phyloP scores from a whole-genome alignment of 257 asterid genomes.

The Solanum stenotomum region DNA sequence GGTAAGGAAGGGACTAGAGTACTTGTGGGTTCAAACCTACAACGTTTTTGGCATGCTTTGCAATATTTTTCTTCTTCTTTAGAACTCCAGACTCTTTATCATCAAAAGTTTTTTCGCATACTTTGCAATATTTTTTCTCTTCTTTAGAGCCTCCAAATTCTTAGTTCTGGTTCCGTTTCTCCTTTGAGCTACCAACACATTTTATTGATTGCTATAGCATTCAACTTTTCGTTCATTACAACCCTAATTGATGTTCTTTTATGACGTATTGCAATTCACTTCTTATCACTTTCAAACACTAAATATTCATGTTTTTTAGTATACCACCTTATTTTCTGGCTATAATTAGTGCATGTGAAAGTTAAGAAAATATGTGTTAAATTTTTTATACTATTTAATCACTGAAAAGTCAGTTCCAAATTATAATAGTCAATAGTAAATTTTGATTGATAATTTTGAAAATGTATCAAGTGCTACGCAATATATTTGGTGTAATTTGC shows the following conservation, averaged over 20 bases:
- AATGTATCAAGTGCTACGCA: not conserved
- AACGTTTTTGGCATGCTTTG: no score
- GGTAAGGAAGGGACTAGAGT: not conserved
- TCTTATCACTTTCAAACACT: not conserved
- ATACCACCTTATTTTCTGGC: not conserved
- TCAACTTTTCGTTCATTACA: not conserved
- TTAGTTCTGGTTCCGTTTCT: no score
- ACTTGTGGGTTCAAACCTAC: no score
- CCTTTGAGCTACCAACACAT: not conserved
- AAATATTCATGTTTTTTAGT: not conserved
- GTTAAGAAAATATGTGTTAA: not conserved
- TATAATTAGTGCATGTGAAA: not conserved
- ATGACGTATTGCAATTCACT: not conserved
- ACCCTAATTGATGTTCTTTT: not conserved
- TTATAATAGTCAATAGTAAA: not conserved
- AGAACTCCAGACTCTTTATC: no score
- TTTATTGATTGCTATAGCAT: not conserved
- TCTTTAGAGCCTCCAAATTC: no score
- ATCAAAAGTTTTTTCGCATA: no score
- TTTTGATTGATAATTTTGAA: no score
- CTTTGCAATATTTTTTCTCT: no score
- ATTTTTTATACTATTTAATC: no score
- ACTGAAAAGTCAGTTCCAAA: no score
- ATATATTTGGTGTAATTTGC: not conserved
- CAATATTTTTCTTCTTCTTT: no score